phyloP scores from a whole-genome alignment of 768 basidiomycete genomes.

The Galerina sulciceps region DNA sequence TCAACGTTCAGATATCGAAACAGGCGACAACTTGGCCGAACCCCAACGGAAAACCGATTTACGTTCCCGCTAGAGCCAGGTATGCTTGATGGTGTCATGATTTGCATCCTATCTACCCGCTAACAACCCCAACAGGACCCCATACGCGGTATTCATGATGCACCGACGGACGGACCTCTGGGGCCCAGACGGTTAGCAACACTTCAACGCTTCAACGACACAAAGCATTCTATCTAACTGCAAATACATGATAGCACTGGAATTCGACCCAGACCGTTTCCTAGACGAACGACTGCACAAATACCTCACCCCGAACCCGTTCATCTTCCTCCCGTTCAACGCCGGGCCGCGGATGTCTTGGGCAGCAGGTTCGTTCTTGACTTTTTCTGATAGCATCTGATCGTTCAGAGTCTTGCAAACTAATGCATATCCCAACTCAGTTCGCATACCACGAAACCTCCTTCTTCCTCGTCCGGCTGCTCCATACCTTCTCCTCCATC shows the following conservation, averaged over 20 bases:
- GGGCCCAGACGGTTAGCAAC: constrained; percentile 54
- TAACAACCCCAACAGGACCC: no score
- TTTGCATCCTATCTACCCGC: constrained; percentile 37
- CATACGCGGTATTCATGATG: constrained; percentile 49
- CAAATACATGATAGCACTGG: constrained; percentile 40
- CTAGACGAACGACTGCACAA: constrained; percentile 60
- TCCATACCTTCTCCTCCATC: constrained; percentile 52
- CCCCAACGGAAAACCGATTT: constrained; percentile 22
- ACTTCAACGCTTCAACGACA: constrained; percentile 16
- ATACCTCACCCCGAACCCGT: constrained; percentile 59
- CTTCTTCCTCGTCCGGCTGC: constrained; percentile 48
- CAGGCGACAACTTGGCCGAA: constrained; percentile 17
- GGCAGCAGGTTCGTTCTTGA: constrained; percentile 55
- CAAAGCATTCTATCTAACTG: neutral
- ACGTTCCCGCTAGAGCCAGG: constrained; percentile 39
- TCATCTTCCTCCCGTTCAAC: constrained; percentile 59
- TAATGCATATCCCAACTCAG: no score
- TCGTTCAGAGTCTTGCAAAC: no score
- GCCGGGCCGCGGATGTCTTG: constrained; percentile 52
- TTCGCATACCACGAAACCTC: constrained; percentile 50
- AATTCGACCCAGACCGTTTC: constrained; percentile 72
- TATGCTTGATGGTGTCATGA: constrained; percentile 21
- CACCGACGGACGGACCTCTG: constrained; percentile 55
- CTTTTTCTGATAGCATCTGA: no score
- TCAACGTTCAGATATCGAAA: constrained; percentile 13